A percentile compares a stretch with the other conserved stretches of the same genome.
Conservation (phyloP, 2,329 filamentous ascomycete genomes). For the Fusarium sp. region DNA sequence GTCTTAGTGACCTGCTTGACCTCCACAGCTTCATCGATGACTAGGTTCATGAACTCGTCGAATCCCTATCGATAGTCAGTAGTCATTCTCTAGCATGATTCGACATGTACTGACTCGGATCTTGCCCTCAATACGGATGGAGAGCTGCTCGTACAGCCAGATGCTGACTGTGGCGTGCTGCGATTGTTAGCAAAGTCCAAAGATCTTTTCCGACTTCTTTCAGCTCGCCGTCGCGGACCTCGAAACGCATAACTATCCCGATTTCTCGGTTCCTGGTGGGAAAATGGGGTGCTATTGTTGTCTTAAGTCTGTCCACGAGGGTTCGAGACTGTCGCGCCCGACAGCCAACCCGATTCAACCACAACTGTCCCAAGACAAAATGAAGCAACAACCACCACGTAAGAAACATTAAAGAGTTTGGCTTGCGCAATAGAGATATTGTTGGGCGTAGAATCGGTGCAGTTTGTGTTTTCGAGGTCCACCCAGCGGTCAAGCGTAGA, state of each 20-base stretch:
- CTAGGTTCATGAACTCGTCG: slow-evolving; percentile 99
- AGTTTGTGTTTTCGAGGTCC: slow-evolving; percentile 24
- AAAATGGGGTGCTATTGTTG: neutral
- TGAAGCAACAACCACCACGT: neutral
- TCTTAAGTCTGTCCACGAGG: neutral
- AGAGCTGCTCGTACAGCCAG: slow-evolving; percentile 96
- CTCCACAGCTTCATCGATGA: slow-evolving; percentile 94
- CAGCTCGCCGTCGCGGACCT: neutral
- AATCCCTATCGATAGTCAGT: slow-evolving; percentile 73
- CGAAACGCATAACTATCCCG: neutral
- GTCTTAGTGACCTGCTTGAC: slow-evolving; percentile 86
- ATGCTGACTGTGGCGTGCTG: slow-evolving; percentile 86
- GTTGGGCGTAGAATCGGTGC: neutral
- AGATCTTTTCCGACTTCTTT: neutral
- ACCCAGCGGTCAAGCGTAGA: slow-evolving; percentile 18
- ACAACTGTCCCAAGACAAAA: neutral
- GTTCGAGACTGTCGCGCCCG: neutral
- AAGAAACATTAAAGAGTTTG: neutral
- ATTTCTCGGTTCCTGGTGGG: neutral
- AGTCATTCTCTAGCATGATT: neutral
- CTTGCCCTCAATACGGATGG: slow-evolving; percentile 93
- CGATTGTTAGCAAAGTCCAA: slow-evolving; percentile 29
- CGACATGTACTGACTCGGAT: slow-evolving; percentile 75
- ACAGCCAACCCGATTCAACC: neutral
- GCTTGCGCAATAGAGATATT: neutral